A percentile compares a stretch with the other conserved stretches of the same genome.
Conservation (phyloP, 164 flowering plant species). For the Platanus orientalis region DNA sequence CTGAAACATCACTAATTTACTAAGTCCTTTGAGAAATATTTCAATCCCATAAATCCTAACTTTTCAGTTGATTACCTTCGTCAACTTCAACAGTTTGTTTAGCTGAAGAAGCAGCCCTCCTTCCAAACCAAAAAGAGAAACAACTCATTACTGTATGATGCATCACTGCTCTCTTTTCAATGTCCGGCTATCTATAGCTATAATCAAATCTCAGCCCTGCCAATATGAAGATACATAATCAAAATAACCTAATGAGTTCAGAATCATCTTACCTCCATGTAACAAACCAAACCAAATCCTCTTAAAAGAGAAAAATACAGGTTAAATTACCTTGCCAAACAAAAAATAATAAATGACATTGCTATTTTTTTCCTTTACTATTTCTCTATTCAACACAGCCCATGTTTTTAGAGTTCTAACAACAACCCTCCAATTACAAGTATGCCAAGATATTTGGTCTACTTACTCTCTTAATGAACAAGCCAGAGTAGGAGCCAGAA, state of each 20-base stretch:
- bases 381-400: background rate
- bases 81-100: constrained; percentile 28
- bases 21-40: too few relatives aligned
- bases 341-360: background rate
- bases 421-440: background rate
- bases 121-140: constrained; percentile 38
- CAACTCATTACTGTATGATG: constrained; percentile 47
- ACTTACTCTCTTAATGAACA: background rate
- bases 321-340: background rate
- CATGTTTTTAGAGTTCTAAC: background rate
- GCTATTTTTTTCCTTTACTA: background rate
- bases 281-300: background rate
- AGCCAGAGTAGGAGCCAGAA: background rate
- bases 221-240: constrained; percentile 3
- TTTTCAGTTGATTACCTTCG: constrained; percentile 38
- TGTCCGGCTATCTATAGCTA: too few relatives aligned
- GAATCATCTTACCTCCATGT: background rate
- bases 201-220: constrained; percentile 9
- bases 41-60: too few relatives aligned
- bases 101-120: constrained; percentile 17
- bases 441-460: background rate
- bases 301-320: background rate
- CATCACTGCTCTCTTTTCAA: constrained; percentile 10
- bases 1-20: too few relatives aligned
- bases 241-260: background rate